A percentile compares a stretch with the other conserved stretches of the same genome.
phyloP scores from a whole-genome alignment of 2,329 filamentous ascomycete genomes.

The Sclerotiophoma versabilis region DNA sequence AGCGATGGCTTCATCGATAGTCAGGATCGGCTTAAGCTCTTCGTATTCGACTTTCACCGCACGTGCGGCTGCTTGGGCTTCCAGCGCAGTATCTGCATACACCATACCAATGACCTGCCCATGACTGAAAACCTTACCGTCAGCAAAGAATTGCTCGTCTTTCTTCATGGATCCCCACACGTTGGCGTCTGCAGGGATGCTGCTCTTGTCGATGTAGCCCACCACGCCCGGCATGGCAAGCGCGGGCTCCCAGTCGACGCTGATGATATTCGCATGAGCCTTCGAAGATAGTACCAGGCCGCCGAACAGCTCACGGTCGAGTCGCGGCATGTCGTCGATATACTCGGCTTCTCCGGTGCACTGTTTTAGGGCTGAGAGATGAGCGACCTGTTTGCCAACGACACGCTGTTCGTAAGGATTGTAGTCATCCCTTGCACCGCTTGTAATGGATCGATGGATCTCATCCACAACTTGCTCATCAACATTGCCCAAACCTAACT shows the following conservation, averaged over 20 bases:
- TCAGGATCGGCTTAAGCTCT: conserved; percentile 83
- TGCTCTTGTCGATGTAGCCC: conserved; percentile 80
- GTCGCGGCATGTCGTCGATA: conserved; percentile 86
- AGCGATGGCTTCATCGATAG: conserved; percentile 93
- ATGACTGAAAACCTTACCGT: conserved; percentile 82
- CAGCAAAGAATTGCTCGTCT: conserved; percentile 90
- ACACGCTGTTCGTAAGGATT: conserved; percentile 82
- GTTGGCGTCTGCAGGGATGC: conserved; percentile 83
- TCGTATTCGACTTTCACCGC: conserved; percentile 90
- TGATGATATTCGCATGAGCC: conserved; percentile 84
- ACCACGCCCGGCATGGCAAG: conserved; percentile 86
- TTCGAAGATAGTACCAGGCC: conserved; percentile 87
- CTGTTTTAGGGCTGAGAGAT: conserved; percentile 90
- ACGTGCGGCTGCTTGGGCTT: conserved; percentile 79
- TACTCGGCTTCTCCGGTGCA: conserved; percentile 93
- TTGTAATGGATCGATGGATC: conserved; percentile 82
- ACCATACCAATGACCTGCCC: conserved; percentile 92
- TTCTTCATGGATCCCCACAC: conserved; percentile 83
- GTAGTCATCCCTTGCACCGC: conserved; percentile 76
- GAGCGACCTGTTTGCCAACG: conserved; percentile 82
- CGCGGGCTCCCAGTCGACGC: conserved; percentile 76
- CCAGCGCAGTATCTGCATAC: conserved; percentile 76
- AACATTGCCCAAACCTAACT: conserved; percentile 61
- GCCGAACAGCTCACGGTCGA: conserved; percentile 86
- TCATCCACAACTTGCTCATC: conserved; percentile 79